phyloP scores from a whole-genome alignment of 352 stramenopile genomes.

The Pythium brassicae region DNA sequence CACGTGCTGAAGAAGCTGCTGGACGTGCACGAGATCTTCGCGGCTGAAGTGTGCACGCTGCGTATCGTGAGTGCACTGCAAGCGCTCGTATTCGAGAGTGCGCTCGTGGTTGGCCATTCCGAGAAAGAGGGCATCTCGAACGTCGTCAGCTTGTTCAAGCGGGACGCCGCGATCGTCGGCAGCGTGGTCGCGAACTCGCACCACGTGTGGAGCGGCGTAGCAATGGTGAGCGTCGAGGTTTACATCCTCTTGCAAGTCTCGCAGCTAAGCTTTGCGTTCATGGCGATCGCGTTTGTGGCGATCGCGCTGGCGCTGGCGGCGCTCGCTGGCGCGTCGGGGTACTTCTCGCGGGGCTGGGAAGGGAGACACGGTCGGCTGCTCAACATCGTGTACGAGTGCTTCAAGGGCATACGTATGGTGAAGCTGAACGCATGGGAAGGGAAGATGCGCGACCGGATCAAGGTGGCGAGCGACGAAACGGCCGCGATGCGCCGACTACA shows the following conservation, averaged over 20 bases:
- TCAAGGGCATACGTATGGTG: conserved; percentile 60
- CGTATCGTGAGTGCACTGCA: conserved; percentile 28
- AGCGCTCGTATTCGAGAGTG: conserved; percentile 33
- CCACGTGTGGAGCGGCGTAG: conserved; percentile 25
- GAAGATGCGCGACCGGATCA: conserved; percentile 63
- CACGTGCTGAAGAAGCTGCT: not conserved
- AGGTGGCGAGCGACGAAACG: conserved; percentile 33
- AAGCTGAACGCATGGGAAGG: conserved; percentile 87
- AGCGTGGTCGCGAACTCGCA: conserved; percentile 18
- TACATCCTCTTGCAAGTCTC: conserved; percentile 36
- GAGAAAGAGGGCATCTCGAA: conserved; percentile 35
- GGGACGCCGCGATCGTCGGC: conserved; percentile 21
- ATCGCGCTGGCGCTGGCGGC: conserved; percentile 13
- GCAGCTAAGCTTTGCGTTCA: conserved; percentile 23
- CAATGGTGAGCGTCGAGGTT: conserved; percentile 28
- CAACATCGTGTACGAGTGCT: conserved; percentile 43
- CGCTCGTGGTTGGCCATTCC: conserved; percentile 18
- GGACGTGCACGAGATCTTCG: not conserved
- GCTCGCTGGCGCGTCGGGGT: conserved; percentile 18
- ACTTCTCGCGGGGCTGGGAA: not conserved
- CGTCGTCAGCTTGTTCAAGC: conserved; percentile 27
- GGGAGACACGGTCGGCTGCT: conserved; percentile 10
- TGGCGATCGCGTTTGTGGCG: conserved; percentile 16
- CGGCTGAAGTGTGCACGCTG: conserved; percentile 3
- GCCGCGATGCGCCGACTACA: conserved; percentile 21